Evolutionary conservation across 768 basidiomycete species (phyloP).

Genomic region (Pleurotus platypus): DNA sequence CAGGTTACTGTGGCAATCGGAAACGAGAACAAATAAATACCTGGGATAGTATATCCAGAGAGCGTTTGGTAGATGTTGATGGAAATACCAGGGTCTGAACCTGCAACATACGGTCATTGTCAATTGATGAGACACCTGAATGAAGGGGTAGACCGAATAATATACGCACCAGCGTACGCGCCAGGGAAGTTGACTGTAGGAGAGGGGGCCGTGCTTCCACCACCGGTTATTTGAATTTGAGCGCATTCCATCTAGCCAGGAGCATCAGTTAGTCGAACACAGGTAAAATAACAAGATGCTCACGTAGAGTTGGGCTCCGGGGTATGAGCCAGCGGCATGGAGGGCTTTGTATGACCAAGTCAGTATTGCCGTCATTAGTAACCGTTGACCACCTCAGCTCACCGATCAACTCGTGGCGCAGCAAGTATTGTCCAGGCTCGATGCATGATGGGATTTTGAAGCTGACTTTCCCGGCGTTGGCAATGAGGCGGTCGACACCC

Average conservation of each 20-base stretch:
- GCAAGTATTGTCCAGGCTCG: slow-evolving; percentile 41
- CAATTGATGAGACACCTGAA: background rate
- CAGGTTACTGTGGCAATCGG: background rate
- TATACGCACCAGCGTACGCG: slow-evolving; percentile 35
- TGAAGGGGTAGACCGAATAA: slow-evolving; percentile 12
- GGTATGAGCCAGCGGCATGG: slow-evolving; percentile 40
- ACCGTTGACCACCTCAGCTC: slow-evolving; percentile 3
- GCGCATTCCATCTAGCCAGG: slow-evolving; percentile 41
- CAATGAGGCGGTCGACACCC: slow-evolving; percentile 44
- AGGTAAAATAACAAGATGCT: slow-evolving; percentile 7
- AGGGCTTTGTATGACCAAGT: slow-evolving; percentile 27
- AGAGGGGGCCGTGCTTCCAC: slow-evolving; percentile 37
- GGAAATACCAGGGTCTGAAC: slow-evolving; percentile 42
- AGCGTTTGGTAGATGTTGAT: slow-evolving; percentile 39
- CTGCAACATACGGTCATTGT: slow-evolving; percentile 13
- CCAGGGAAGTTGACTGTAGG: slow-evolving; percentile 45
- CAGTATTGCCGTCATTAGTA: background rate
- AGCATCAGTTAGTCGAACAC: background rate
- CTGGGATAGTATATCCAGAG: slow-evolving; percentile 36
- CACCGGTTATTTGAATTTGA: slow-evolving; percentile 42
- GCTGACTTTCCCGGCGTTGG: slow-evolving; percentile 45
- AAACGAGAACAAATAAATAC: slow-evolving; percentile 13
- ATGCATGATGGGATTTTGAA: slow-evolving; percentile 46
- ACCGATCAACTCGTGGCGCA: slow-evolving; percentile 52
- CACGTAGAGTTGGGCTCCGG: slow-evolving; percentile 60